These are phyloP conservation scores for Dunaliella primolecta DNA, from an alignment of 139 green algal genomes.

Conservation along the genomic window DNA sequence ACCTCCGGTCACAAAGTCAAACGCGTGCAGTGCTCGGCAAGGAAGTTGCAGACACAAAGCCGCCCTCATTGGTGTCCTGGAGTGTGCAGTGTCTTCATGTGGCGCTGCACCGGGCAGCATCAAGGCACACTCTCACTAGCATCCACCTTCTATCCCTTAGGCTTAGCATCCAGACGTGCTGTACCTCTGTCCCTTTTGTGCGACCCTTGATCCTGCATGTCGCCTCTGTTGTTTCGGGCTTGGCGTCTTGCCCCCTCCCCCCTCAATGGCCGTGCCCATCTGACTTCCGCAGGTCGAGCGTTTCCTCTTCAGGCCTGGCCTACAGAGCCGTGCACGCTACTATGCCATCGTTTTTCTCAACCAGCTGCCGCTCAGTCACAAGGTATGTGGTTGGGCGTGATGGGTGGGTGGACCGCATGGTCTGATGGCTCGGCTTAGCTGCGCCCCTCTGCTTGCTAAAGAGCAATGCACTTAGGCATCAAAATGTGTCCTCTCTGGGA, in stretches of 20 bases:
- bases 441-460: too few species aligned
- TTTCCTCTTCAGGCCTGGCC: slow-evolving; percentile 77
- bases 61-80: background rate
- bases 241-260: too few species aligned
- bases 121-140: background rate
- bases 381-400: too few species aligned
- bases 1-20: slow-evolving; percentile 26
- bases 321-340: slow-evolving; percentile 79
- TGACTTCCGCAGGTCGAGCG: slow-evolving; percentile 56
- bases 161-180: too few species aligned
- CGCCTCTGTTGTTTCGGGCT: too few species aligned
- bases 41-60: slow-evolving; percentile 13
- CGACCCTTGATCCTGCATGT: too few species aligned
- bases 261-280: background rate
- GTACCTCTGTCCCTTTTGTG: too few species aligned
- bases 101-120: background rate
- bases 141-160: too few species aligned
- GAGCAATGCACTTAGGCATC: too few species aligned
- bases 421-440: too few species aligned
- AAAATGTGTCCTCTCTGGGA: too few species aligned
- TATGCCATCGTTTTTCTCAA: slow-evolving; percentile 89
- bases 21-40: slow-evolving; percentile 32
- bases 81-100: background rate
- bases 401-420: too few species aligned
- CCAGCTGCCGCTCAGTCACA: slow-evolving; percentile 78